Base-by-base conservation (phyloP, 768 basidiomycete species). In the Pleurotus platypus region DNA sequence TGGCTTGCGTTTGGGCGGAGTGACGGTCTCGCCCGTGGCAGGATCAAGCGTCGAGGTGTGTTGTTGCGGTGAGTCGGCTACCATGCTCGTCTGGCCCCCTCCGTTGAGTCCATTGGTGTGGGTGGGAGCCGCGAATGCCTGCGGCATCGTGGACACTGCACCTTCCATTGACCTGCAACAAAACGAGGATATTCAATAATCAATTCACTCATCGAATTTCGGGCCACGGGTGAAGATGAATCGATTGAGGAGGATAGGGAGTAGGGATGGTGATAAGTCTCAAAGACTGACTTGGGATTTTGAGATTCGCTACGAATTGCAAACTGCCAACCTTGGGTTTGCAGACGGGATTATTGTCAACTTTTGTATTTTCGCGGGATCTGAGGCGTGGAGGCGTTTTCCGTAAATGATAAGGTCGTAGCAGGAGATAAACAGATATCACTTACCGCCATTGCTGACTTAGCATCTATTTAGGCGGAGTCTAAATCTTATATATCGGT, bases 1-100 rank as follows among this genome's bases (percentile, higher is more conserved):
- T 9, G 89, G 87, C 15, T 81, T 81, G 43, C 90, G 85, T 68
- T 90, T 90, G 16, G 61, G 57, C 12, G 70, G 68, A 1, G 59
- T 59, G 35, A 38, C 5, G 20, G 49, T 26, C 7, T 60, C 56
- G 22, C 26, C 47, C 20, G 24, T 20, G 9, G 11, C 39, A 24
- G 48, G 9, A 57, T 55, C 39, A 22, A 49, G 18, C 3, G 47
- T 27, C 18, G 46, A 16, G 26, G 18, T 50, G n/a, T 22, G 38
- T 20, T 40, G 38, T 8, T 39, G 49, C 30, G 24, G 46, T 35
- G 30, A 35, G 12, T 11, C 13, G 30, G 22, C 9, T 40, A 11
- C 47, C 12, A 18, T 40, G 7, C 20, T 48, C 8, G 27, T n/a
- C n/a, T 38, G 49, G 22, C 38, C 42, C 35, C 45, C 50, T 18